Evolutionary conservation across 176 grass and related monocot genomes (phyloP), one percentile per base, ranked within the genome.

Genomic region (Elymus sibiricus): DNA sequence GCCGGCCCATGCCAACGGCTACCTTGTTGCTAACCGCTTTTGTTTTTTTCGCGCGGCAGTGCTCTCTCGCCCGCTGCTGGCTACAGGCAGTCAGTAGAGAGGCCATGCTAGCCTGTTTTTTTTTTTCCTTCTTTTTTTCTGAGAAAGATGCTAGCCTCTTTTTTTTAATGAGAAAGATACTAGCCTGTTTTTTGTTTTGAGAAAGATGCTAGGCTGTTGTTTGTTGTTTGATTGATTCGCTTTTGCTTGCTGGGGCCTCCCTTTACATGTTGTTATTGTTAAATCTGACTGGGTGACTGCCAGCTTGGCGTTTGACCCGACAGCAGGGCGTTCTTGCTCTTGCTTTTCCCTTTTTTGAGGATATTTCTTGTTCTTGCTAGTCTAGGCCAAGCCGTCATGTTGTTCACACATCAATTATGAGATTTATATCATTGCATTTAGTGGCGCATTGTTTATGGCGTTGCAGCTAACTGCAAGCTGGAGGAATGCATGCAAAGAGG

Each of bases 1-100:
- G 73, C 19, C 16, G 24, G 24, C 38, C 49, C 70, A 44, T 75
- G 24, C 61, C 83, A 89, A 86, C 90, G 87, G 80, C 87, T 92
- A 87, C 17, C 74, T 85, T 3, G 28, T 74, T 11, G 73, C 42
- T 53, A 53, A 19, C 49, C 15, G 49, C 49, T 53, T 74, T 38
- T 2, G 40, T 76, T 82, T 53, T 53, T 79, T 26, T 58, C 19
- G 7, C 25, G 55, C 14, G 51, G 24, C 5, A 56, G 77, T n/a
- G 64, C 51, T 73, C 22, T 10, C 17, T 10, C 29, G 1, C 29
- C 2, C 55, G 39, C 70, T 64, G 72, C 40, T 89, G 87, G 53
- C 32, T 75, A 85, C n/a, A 61, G 49, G 1, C 49, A 53, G 16
- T 7, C 49, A 53, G 49, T 53, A 19, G 59, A 61, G 59, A 25